These are phyloP conservation scores for Venturia nashicola DNA, from an alignment of 2,329 filamentous ascomycete species.

Conservation along the genomic window DNA sequence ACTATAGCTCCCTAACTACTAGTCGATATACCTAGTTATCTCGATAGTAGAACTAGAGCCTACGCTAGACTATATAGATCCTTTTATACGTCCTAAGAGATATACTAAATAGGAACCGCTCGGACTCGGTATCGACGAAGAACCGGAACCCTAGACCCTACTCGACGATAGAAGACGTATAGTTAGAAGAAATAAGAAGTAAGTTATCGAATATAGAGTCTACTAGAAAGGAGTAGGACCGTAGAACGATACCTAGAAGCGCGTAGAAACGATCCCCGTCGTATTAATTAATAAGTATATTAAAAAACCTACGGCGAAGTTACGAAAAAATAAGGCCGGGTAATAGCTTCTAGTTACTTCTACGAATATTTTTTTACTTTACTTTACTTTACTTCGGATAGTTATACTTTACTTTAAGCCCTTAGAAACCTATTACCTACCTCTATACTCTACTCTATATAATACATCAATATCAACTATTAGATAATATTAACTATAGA, in stretches of 20 bases:
- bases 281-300: too few species aligned
- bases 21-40: neutral
- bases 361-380: too few species aligned
- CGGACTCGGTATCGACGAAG: neutral
- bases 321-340: too few species aligned
- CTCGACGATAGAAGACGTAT: neutral
- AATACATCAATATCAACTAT: too few species aligned
- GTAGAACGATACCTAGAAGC: neutral
- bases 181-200: neutral
- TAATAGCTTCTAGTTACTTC: too few species aligned
- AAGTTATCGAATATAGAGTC: neutral
- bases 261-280: too few species aligned
- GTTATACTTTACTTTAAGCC: too few species aligned
- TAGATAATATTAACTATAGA: too few species aligned
- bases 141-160: neutral
- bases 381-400: too few species aligned
- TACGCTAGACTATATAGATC: neutral
- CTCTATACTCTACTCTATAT: too few species aligned
- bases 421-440: too few species aligned
- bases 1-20: neutral
- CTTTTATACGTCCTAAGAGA: neutral
- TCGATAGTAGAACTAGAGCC: neutral
- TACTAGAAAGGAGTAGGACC: neutral
- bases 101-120: neutral
- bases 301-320: too few species aligned